Percentiles rank a stretch among this genome's conserved stretches.
phyloP scores from a whole-genome alignment of 2,329 filamentous ascomycete species.

The Dactylellina haptotyla region DNA sequence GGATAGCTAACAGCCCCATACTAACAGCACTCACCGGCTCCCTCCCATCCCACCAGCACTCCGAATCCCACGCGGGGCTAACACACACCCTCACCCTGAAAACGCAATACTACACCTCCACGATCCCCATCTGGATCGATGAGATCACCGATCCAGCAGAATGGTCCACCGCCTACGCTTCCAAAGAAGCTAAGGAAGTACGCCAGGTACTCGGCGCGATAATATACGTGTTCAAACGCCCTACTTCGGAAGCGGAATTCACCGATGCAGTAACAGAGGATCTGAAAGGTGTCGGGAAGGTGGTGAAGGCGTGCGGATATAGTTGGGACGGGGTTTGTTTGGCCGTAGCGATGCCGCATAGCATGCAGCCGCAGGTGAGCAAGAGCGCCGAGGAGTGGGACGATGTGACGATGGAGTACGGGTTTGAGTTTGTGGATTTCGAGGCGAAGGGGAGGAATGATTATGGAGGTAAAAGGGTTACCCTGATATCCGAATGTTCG shows the following conservation, averaged over 20 bases:
- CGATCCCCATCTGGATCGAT: constrained; percentile 75
- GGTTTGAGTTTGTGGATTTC: constrained; percentile 73
- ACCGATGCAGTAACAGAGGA: constrained; percentile 4
- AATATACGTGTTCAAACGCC: constrained; percentile 65
- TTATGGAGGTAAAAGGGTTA: constrained; percentile 55
- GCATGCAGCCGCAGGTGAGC: constrained; percentile 60
- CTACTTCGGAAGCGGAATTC: constrained; percentile 55
- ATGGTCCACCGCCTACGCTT: constrained; percentile 71
- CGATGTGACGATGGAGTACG: constrained; percentile 62
- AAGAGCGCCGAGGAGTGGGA: constrained; percentile 64
- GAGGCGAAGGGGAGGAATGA: constrained; percentile 60
- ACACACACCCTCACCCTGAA: constrained; percentile 69
- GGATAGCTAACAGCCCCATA: not conserved
- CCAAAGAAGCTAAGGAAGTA: constrained; percentile 71
- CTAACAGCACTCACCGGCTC: constrained; percentile 55
- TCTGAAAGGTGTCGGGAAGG: constrained; percentile 58
- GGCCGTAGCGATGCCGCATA: constrained; percentile 68
- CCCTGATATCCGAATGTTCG: not conserved
- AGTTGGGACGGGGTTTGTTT: constrained; percentile 73
- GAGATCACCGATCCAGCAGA: constrained; percentile 61
- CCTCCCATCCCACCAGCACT: constrained; percentile 56
- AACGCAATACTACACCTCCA: constrained; percentile 71
- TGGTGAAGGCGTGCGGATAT: constrained; percentile 69
- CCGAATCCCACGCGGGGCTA: constrained; percentile 67
- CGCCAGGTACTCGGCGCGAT: constrained; percentile 71